Evolutionary conservation across 139 green algal genomes (phyloP).

Genomic region (Mychonastes homosphaera): DNA sequence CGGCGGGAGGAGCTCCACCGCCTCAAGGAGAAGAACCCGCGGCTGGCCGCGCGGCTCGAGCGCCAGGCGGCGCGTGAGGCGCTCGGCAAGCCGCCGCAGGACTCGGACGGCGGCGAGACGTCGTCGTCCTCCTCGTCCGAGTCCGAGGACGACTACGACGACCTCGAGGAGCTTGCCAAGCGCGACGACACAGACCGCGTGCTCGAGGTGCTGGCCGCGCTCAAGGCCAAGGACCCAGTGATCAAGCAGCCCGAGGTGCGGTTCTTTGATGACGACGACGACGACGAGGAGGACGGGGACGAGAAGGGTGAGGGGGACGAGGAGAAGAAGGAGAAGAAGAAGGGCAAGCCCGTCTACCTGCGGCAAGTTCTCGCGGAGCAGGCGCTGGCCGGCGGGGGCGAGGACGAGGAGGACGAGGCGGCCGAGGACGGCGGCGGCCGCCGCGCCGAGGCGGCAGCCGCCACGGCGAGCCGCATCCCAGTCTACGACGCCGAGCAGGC

Average conservation of each 20-base stretch:
- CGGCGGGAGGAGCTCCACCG: constrained; percentile 65
- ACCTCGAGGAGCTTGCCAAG: constrained; percentile 17
- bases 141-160: neutral
- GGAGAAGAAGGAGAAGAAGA: constrained; percentile 1
- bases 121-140: no score
- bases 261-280: constrained; percentile 44
- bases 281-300: constrained; percentile 11
- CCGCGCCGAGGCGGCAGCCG: no score
- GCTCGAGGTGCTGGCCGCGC: constrained; percentile 58
- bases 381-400: constrained; percentile 11
- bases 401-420: no score
- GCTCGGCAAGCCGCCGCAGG: neutral
- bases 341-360: constrained; percentile 56
- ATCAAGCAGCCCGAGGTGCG: constrained; percentile 57
- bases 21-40: constrained; percentile 65
- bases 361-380: constrained; percentile 71
- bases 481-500: no score
- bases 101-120: no score
- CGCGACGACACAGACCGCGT: constrained; percentile 48
- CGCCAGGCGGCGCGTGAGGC: constrained; percentile 7
- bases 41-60: constrained; percentile 43
- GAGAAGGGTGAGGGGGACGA: constrained; percentile 8
- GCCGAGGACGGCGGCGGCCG: no score
- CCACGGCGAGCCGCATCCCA: no score
- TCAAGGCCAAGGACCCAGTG: constrained; percentile 49